Percentiles rank a stretch among this genome's conserved stretches.
These are phyloP conservation scores for Pythium plurisporium DNA, from an alignment of 352 stramenopile genomes.

Conservation along the genomic window DNA sequence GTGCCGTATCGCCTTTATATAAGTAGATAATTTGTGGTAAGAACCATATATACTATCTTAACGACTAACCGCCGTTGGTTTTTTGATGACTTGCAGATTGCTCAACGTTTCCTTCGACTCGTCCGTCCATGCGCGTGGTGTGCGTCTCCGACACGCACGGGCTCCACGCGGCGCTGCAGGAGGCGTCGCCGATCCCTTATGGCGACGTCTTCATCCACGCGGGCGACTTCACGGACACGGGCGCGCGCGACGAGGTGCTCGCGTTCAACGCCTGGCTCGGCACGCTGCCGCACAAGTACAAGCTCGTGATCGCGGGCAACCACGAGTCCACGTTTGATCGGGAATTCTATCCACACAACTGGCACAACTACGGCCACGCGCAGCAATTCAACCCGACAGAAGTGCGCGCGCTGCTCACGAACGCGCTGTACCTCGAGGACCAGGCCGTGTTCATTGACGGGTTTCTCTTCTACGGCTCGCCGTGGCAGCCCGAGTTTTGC, in stretches of 20 bases:
- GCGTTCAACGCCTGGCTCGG: constrained; percentile 71
- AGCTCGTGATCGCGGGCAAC: constrained; percentile 78
- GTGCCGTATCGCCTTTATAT: background rate
- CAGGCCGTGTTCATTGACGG: constrained; percentile 66
- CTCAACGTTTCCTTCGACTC: background rate
- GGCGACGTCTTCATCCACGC: constrained; percentile 88
- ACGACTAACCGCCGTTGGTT: too few species aligned
- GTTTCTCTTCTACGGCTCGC: constrained; percentile 70
- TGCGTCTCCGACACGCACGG: constrained; percentile 77
- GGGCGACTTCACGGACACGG: constrained; percentile 86
- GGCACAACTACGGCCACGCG: constrained; percentile 66
- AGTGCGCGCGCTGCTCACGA: constrained; percentile 68
- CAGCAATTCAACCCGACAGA: constrained; percentile 62
- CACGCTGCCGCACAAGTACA: constrained; percentile 65
- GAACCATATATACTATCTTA: too few species aligned
- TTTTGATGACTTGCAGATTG: background rate
- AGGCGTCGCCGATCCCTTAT: constrained; percentile 32
- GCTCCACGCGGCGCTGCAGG: constrained; percentile 58
- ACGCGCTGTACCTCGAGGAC: constrained; percentile 76
- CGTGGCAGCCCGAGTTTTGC: constrained; percentile 83
- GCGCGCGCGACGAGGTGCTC: constrained; percentile 52
- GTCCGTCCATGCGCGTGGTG: constrained; percentile 50
- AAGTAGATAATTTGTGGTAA: background rate
- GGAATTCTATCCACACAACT: constrained; percentile 60
- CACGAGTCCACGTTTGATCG: constrained; percentile 81